Conservation (phyloP, 371 early-diverging fungal genomes). For the Quaeritorhiza haematococci region DNA sequence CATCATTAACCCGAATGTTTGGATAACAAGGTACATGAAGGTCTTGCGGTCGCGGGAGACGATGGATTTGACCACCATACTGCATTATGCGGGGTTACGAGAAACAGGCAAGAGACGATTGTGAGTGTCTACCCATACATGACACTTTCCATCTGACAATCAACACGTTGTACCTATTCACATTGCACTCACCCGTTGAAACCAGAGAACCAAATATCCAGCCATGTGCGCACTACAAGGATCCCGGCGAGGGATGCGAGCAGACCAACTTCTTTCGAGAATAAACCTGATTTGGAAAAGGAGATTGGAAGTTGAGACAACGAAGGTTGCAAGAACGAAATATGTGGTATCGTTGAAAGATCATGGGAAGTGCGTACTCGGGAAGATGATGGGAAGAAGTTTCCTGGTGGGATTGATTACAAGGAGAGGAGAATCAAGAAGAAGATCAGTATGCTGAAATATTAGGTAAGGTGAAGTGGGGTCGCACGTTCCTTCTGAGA, state of each 20-base stretch:
- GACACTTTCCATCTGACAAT: too few relatives aligned
- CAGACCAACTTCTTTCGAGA: conserved; percentile 62
- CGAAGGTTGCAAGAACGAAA: neutral
- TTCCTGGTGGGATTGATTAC: neutral
- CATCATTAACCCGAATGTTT: conserved; percentile 56
- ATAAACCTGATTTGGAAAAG: too few relatives aligned
- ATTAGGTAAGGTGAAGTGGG: too few relatives aligned
- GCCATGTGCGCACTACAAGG: conserved; percentile 66
- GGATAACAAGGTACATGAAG: conserved; percentile 57
- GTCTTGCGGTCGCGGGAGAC: conserved; percentile 61
- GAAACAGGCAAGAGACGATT: too few relatives aligned
- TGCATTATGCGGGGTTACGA: too few relatives aligned
- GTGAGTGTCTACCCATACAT: too few relatives aligned
- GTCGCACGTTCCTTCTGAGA: too few relatives aligned
- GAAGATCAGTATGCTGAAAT: too few relatives aligned
- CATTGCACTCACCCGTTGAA: conserved; percentile 69
- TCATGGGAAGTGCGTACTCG: neutral
- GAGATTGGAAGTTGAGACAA: too few relatives aligned
- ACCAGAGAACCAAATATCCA: conserved; percentile 64
- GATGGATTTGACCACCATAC: conserved; percentile 67
- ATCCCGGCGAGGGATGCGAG: conserved; percentile 58
- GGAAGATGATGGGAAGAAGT: conserved; percentile 3
- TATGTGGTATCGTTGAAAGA: neutral
- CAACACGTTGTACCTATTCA: too few relatives aligned
- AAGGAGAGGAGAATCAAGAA: too few relatives aligned